Evolutionary conservation across 306 rosid genomes (phyloP).

Genomic region (Senna tora): DNA sequence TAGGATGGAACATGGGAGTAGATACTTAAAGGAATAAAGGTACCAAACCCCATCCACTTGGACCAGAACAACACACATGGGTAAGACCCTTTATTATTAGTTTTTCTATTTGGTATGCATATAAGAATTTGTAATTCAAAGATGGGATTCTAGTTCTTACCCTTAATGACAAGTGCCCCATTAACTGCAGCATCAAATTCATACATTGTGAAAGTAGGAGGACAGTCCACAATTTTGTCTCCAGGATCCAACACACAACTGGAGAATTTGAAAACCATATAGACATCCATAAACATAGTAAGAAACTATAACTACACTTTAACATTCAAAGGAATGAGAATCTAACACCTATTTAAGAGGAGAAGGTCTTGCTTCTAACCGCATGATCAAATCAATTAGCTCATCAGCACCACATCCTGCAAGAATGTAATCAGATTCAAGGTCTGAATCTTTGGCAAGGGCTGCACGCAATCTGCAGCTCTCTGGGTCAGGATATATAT

Average conservation of each 20-base stretch:
- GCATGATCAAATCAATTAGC: slow-evolving; percentile 93
- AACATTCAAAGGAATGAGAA: slow-evolving; percentile 8
- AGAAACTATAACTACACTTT: slow-evolving; percentile 22
- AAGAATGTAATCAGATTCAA: slow-evolving; percentile 85
- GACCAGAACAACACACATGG: too few relatives aligned
- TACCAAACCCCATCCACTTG: too few relatives aligned
- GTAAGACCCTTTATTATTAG: neutral
- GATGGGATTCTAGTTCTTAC: slow-evolving; percentile 39
- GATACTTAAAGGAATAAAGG: too few relatives aligned
- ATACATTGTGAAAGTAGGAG: slow-evolving; percentile 97
- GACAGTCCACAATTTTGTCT: slow-evolving; percentile 92
- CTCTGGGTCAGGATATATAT: slow-evolving; percentile 91
- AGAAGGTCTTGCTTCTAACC: slow-evolving; percentile 49
- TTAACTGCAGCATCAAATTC: slow-evolving; percentile 95
- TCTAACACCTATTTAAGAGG: slow-evolving; percentile 20
- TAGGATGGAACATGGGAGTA: too few relatives aligned
- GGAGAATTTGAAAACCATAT: slow-evolving; percentile 34
- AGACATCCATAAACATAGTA: slow-evolving; percentile 8
- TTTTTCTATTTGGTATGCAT: slow-evolving; percentile 10
- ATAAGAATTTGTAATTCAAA: slow-evolving; percentile 5
- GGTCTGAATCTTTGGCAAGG: slow-evolving; percentile 89
- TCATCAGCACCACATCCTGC: slow-evolving; percentile 97
- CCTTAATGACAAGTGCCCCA: slow-evolving; percentile 80
- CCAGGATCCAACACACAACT: slow-evolving; percentile 97
- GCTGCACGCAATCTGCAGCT: slow-evolving; percentile 86